Conservation (phyloP, 345 rosid genomes). For the Citrus unshiu region DNA sequence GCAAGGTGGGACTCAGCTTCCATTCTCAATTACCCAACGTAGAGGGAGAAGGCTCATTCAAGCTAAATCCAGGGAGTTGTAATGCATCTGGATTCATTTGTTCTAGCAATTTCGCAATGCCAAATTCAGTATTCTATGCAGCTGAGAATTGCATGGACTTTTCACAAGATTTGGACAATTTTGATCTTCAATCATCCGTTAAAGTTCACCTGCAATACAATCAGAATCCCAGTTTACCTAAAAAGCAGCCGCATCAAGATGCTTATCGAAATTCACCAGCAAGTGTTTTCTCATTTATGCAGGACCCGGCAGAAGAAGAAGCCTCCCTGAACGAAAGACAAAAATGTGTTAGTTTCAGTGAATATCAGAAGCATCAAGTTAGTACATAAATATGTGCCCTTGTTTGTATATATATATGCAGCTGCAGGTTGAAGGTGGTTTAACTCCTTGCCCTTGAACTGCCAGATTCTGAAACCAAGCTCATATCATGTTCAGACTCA, state of each 20-base stretch:
- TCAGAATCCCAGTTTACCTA: background rate
- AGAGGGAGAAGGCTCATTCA: background rate
- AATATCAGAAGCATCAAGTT: conserved; percentile 9
- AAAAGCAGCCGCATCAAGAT: background rate
- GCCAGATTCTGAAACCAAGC: conserved; percentile 4
- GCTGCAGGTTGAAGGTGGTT: background rate
- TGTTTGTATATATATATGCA: background rate
- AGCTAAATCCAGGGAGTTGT: background rate
- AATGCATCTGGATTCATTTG: background rate
- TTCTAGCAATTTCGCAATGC: background rate
- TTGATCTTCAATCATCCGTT: conserved; percentile 8
- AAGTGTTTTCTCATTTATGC: background rate
- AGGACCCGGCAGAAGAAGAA: conserved; percentile 6
- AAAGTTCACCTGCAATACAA: background rate
- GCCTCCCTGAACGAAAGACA: conserved; percentile 3
- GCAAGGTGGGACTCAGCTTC: background rate
- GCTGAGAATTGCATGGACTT: background rate
- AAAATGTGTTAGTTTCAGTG: conserved; percentile 5
- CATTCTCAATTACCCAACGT: conserved; percentile 1
- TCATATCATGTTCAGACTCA: background rate
- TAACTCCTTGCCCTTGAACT: background rate
- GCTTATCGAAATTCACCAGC: background rate
- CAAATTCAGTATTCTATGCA: background rate
- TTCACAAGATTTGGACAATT: conserved; percentile 1
- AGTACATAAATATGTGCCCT: background rate